A percentile compares a stretch with the other conserved stretches of the same genome.
Evolutionary conservation across 768 basidiomycete species (phyloP).

Genomic region (Goffeauzyma gilvescens): DNA sequence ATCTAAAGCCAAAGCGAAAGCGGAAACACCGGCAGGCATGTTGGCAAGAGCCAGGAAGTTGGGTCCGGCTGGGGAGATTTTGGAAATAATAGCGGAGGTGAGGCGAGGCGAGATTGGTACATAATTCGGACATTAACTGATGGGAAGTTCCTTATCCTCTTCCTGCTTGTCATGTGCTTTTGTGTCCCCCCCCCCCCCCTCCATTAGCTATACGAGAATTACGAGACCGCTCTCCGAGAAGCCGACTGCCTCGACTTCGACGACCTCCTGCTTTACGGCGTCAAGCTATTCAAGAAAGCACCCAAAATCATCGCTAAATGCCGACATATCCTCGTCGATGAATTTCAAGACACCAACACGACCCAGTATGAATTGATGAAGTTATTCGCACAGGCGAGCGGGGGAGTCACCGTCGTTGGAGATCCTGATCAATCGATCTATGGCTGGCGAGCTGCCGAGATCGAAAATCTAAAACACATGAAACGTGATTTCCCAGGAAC

Average conservation of each 20-base stretch:
- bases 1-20: constrained; percentile 52
- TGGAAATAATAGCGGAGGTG: constrained; percentile 25
- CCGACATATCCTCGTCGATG: constrained; percentile 55
- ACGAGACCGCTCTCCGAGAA: constrained; percentile 43
- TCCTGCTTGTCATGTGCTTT: background rate
- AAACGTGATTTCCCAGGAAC: constrained; percentile 47
- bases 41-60: constrained; percentile 17
- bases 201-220: constrained; percentile 42
- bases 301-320: constrained; percentile 43
- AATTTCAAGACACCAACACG: constrained; percentile 69
- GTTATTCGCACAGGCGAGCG: constrained; percentile 39
- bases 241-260: constrained; percentile 73
- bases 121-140: background rate
- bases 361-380: constrained; percentile 66
- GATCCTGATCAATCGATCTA: constrained; percentile 87
- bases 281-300: constrained; percentile 43
- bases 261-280: constrained; percentile 56
- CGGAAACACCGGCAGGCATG: constrained; percentile 41
- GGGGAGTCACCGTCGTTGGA: constrained; percentile 60
- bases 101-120: constrained; percentile 3
- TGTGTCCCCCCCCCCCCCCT: background rate
- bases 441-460: constrained; percentile 69
- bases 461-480: constrained; percentile 59
- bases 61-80: constrained; percentile 15
- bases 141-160: background rate